Evolutionary conservation across 805 yeast genomes (phyloP).

Genomic region (Myxozyma mucilagina): DNA sequence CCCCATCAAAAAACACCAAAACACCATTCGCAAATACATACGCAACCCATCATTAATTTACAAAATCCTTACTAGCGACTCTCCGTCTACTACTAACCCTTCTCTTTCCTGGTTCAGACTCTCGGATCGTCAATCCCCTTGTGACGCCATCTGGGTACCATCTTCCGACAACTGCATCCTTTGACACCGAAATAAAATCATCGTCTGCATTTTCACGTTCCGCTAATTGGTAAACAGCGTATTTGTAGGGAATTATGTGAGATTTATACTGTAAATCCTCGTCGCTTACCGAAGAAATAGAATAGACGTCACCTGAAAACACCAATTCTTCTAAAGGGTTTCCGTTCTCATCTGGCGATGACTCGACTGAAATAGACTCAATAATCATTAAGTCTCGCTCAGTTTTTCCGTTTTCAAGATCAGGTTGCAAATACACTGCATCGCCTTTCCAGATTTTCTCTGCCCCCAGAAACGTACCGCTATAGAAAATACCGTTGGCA

Average conservation of each 20-base stretch:
- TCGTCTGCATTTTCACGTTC: not conserved
- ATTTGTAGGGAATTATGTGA: not conserved
- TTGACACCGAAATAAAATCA: not conserved
- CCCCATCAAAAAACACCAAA: not conserved
- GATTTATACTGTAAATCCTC: not conserved
- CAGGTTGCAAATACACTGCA: constrained; percentile 18
- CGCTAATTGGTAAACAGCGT: not conserved
- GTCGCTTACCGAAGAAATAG: not conserved
- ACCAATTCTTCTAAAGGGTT: not conserved
- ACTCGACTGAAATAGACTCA: constrained; percentile 4
- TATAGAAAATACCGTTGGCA: not conserved
- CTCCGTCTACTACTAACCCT: not conserved
- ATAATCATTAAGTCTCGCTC: constrained; percentile 12
- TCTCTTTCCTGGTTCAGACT: not conserved
- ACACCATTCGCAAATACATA: not conserved
- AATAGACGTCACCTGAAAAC: not conserved
- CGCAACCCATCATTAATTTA: not conserved
- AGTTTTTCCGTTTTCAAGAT: not conserved
- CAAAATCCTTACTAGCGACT: constrained; percentile 1
- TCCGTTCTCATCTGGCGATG: not conserved
- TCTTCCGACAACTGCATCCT: not conserved
- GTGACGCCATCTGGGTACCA: constrained; percentile 9
- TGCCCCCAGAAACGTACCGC: constrained; percentile 26
- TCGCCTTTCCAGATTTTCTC: constrained; percentile 31
- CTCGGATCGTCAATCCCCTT: not conserved